Evolutionary conservation across 2,329 filamentous ascomycete genomes (phyloP), one percentile per base, ranked within the genome.

Genomic region (Hypoxylon rubiginosum): DNA sequence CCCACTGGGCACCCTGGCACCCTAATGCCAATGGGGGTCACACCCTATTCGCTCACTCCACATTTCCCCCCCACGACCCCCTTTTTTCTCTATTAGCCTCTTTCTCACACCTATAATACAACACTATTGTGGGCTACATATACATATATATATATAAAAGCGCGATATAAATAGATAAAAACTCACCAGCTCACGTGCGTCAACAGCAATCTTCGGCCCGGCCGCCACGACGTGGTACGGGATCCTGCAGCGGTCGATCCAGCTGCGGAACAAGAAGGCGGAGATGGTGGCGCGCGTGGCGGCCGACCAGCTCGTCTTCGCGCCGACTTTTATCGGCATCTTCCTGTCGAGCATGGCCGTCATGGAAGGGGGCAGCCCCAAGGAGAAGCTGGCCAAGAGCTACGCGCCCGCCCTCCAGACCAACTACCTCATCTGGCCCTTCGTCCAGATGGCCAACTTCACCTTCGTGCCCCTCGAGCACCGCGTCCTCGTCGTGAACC

Each of bases 371-470:
- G 75, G 76, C 32, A 80, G 79, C 61, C 80, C 83, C 28, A 63
- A 82, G 73, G 87, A 94, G 75, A 94, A 95, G 81, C 84, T 96
- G 59, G 81, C 87, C 64, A 88, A 86, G 74, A 91, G 87, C 65
- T 97, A 94, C 81, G 79, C 81, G 71, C 84, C 87, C 11, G 92
- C 92, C 32, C 86, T 97, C 75, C 86, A 86, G 78, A 91, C 92
- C 78, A 97, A 97, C 82, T 93, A 93, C 85, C 87, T 93, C 82
- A 80, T 97, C 60, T 97, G 94, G 94, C 94, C 94, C 3, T 84
- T 85, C 68, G 93, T 97, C 60, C 94, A 97, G 82, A 83, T 91
- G 58, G 85, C 91, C 75, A 97, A 97, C 84, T 97, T 97, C 82
- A 91, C 91, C 75, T 86, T 96, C 69, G 87, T 97, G 68, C 94